Percentiles rank a stretch among this genome's conserved stretches.
Conservation (phyloP, 495 filamentous ascomycete species). For the Neurospora sp. region DNA sequence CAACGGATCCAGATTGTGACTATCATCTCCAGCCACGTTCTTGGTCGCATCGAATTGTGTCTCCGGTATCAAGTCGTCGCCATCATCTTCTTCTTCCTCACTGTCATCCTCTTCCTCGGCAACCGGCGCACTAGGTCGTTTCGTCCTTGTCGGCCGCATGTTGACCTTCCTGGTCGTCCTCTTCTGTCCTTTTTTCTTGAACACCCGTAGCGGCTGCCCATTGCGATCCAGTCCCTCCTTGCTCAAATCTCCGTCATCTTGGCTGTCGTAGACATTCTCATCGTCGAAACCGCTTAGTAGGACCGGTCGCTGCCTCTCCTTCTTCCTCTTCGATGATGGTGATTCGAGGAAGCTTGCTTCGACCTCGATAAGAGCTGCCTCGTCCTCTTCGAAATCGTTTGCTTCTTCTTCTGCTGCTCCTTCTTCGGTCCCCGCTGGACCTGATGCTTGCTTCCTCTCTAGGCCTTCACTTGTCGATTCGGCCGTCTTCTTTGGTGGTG, state of each 20-base stretch:
- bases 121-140: constrained; percentile 30
- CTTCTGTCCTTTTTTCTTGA: constrained; percentile 92
- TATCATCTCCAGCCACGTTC: constrained; percentile 8
- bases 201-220: constrained; percentile 47
- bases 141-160: constrained; percentile 46
- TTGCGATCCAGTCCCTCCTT: constrained; percentile 21
- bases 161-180: constrained; percentile 69
- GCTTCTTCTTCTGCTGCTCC: neutral
- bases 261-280: constrained; percentile 38
- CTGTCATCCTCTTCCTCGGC: constrained; percentile 8
- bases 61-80: constrained; percentile 27
- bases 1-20: constrained; percentile 5
- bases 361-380: neutral
- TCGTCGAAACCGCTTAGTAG: constrained; percentile 55
- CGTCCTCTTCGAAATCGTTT: neutral
- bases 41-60: constrained; percentile 30
- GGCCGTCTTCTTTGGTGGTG: neutral
- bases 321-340: constrained; percentile 15
- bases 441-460: too few species aligned
- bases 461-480: too few species aligned
- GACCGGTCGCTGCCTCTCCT: constrained; percentile 42
- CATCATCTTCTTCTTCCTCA: constrained; percentile 4
- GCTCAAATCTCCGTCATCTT: constrained; percentile 27
- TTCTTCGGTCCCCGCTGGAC: neutral
- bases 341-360: neutral